Conservation (phyloP, 176 grass and related monocot species). For the Paspalum vaginatum region DNA sequence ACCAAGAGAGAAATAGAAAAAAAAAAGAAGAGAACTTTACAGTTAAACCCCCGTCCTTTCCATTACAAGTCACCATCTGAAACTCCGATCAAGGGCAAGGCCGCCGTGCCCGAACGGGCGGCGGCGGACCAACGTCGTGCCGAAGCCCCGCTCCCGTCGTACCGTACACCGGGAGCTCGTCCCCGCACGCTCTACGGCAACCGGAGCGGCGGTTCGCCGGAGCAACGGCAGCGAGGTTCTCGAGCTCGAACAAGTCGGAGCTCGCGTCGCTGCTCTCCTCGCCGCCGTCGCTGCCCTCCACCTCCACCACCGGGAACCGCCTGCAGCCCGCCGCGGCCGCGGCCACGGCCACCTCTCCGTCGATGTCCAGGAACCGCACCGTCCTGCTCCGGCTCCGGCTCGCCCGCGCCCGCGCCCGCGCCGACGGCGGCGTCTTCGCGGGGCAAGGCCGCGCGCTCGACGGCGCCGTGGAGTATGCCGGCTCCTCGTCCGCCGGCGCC, state of each 20-base stretch:
- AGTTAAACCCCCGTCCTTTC: background rate
- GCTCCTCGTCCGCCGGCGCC: conserved; percentile 32
- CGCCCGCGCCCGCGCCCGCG: conserved; percentile 34
- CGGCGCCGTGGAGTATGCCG: conserved; percentile 60
- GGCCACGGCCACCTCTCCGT: conserved; percentile 45
- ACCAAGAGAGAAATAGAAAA: background rate
- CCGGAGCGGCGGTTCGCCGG: background rate
- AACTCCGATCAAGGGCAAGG: conserved; percentile 36
- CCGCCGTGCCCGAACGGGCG: conserved; percentile 31
- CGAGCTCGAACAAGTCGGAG: conserved; percentile 90
- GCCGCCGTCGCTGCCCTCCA: conserved; percentile 55
- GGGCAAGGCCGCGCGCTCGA: conserved; percentile 69
- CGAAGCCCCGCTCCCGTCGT: conserved; percentile 52
- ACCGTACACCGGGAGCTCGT: conserved; percentile 87
- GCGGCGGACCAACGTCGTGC: conserved; percentile 15
- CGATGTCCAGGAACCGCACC: conserved; percentile 55
- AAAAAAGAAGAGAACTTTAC: background rate
- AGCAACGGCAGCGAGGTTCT: conserved; percentile 49
- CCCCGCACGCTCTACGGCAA: conserved; percentile 31
- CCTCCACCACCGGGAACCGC: conserved; percentile 46
- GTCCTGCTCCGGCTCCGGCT: conserved; percentile 48
- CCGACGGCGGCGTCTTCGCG: conserved; percentile 53
- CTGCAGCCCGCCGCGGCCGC: conserved; percentile 28
- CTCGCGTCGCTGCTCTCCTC: conserved; percentile 73
- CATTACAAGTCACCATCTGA: conserved; percentile 17